Conservation (phyloP, 169 alveolate genomes). For the Plasmodium adleri region DNA sequence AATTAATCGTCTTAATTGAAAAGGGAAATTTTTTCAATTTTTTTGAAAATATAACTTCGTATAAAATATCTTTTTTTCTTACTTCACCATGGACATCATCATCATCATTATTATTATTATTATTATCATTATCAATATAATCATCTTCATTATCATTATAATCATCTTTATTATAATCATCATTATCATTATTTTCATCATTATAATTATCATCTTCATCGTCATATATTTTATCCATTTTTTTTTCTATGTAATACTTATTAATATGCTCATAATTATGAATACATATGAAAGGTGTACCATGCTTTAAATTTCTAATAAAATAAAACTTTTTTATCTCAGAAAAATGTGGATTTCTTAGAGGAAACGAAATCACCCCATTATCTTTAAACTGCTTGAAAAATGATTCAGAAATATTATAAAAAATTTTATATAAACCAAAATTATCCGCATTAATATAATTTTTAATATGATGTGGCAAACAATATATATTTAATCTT, state of each 20-base stretch:
- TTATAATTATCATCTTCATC: neutral
- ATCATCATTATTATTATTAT: neutral
- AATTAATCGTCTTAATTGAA: neutral
- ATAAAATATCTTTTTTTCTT: neutral
- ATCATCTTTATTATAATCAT: neutral
- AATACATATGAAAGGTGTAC: constrained; percentile 36
- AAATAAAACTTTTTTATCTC: constrained; percentile 38
- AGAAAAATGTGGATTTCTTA: constrained; percentile 23
- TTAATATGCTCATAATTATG: constrained; percentile 27
- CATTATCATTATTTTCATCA: neutral
- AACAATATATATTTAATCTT: constrained; percentile 50
- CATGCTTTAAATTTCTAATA: constrained; percentile 37
- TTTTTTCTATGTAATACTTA: constrained; percentile 4
- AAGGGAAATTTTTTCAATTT: neutral
- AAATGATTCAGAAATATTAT: constrained; percentile 41
- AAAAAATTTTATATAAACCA: constrained; percentile 25
- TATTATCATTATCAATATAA: neutral
- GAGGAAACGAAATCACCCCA: constrained; percentile 13
- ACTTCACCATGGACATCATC: neutral
- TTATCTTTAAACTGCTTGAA: constrained; percentile 15
- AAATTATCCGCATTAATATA: constrained; percentile 43
- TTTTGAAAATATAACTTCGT: neutral
- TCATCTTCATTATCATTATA: too few species aligned
- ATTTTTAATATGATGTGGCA: constrained; percentile 35
- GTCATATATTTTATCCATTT: neutral